These are phyloP conservation scores for Phaffomyces thermotolerans DNA, from an alignment of 805 yeast species.

Conservation along the genomic window DNA sequence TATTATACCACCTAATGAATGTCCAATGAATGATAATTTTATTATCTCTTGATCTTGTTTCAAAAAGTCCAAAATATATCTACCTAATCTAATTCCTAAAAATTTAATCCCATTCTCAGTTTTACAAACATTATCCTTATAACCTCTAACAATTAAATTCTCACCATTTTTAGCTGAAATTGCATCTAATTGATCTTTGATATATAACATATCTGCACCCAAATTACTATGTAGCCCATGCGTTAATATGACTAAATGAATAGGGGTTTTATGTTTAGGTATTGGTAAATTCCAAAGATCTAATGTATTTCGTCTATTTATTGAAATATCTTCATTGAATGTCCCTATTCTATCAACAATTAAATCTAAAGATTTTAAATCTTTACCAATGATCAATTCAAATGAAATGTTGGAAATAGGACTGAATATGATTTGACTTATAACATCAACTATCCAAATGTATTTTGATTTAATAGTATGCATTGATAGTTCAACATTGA, in stretches of 20 bases:
- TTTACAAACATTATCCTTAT: constrained; percentile 61
- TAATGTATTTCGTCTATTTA: constrained; percentile 45
- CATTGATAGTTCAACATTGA: constrained; percentile 52
- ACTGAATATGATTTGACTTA: constrained; percentile 65
- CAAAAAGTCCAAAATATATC: constrained; percentile 46
- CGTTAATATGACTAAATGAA: constrained; percentile 63
- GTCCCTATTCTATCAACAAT: constrained; percentile 27
- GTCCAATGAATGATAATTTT: constrained; percentile 69
- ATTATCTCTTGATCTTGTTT: constrained; percentile 30
- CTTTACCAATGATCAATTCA: constrained; percentile 47
- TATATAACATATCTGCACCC: constrained; percentile 65
- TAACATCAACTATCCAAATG: constrained; percentile 64
- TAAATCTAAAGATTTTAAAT: constrained; percentile 23
- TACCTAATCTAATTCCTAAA: constrained; percentile 65
- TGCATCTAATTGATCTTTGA: constrained; percentile 60
- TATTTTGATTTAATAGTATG: constrained; percentile 54
- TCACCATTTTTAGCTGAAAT: constrained; percentile 35
- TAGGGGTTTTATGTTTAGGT: constrained; percentile 34
- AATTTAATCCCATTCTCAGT: constrained; percentile 76
- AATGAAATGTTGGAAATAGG: constrained; percentile 53
- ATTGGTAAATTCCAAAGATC: constrained; percentile 69
- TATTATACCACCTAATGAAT: constrained; percentile 71
- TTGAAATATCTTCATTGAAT: constrained; percentile 32
- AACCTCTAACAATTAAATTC: constrained; percentile 60
- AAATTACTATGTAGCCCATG: constrained; percentile 78